Base-by-base conservation (phyloP, 2,329 filamentous ascomycete genomes). In the Beauveria asiatica region DNA sequence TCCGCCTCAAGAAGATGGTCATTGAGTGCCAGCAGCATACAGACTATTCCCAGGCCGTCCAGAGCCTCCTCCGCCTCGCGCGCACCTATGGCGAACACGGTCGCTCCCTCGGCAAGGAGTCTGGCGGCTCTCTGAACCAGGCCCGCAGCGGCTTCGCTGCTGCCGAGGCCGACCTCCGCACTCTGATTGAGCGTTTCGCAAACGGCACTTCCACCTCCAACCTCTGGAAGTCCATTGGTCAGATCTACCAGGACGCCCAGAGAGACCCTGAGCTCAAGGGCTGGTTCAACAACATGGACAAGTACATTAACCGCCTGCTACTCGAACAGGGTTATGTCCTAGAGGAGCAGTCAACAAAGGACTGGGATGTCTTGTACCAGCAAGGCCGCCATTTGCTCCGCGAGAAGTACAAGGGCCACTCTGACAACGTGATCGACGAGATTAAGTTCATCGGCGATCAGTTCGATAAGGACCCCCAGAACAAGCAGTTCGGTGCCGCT, bases 1-100 rank as follows among this genome's bases (percentile, higher is more conserved):
- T 86, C 83, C 89, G 94, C 42, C 76, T 99, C 66, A 99, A 85
- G 85, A 97, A 97, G 84, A 96, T 97, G 89, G 78, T 99, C 44
- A 86, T 97, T 50, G 94, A 99, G 75, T 92, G 96, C 68, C 94
- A 99, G 76, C 90, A 93, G 60, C 94, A 97, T 70, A 84, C 90
- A 61, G 93, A 99, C 69, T 99, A 97, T 74, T 86, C 92, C 67
- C 83, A 89, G 73, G 94, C 94, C n/a, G 87, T 99, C 64, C 85
- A 92, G 68, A 95, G 93, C 3, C 79, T 99, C 6, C 82, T 99
- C 33, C 80, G 84, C 46, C 80, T 99, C 53, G 92, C 91, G 7
- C 92, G 96, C 76, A 84, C 87, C 66, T 99, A 99, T 69, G 85
- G 84, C 62, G 82, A 84, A 52, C 92, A 97, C 68, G 83, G 86